Base-by-base conservation (phyloP, 148 eudicot genomes). In the Drosera capensis region DNA sequence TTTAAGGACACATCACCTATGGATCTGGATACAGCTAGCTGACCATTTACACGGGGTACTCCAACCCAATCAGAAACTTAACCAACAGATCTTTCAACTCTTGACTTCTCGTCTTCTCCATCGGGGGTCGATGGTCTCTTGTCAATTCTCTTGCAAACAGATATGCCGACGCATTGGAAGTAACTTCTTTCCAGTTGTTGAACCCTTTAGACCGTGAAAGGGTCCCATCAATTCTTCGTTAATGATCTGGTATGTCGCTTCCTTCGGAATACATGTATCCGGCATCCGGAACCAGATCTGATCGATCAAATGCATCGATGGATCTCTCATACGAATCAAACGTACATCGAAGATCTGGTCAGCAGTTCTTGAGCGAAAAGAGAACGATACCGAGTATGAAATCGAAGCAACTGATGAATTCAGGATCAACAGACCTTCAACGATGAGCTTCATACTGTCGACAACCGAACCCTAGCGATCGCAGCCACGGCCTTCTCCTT, bases 11-110 rank as follows among this genome's bases (percentile, higher is more conserved):
- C 67, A 56, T 90, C 99, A 40, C 99, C 99, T 54, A 90, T 85
- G 55, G 99, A 87, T 67, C 95, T 74, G 20, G 99, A 80, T 59
- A 90, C 84, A 69, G 99, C 87, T 70, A 90, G 82, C 52, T 68
- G 85, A 28, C 95, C 99, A 64, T 90, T 90, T 25, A 90, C 78
- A 35, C 99, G 70, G 28, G 88, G 71, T 20, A 90, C 82, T 23
- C 95, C 99, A 42, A 72, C 79, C 99, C 99, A 85, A 60, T 90
- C 74, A 13, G 73, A 48, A 51, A 90, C 81, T 70, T 72, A 54
- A 44, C 99, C 99, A 47, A 95, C 99, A 63, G 85, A 73, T 48
- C 71, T 69, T 71, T 85, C 95, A 25, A 90, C 95, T 50, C 95
- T 68, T 15, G 69, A 64, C 59, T 71, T 78, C 54, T 90, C 99